phyloP scores from a whole-genome alignment of 305 asterid species.

The Salvia sclarea region DNA sequence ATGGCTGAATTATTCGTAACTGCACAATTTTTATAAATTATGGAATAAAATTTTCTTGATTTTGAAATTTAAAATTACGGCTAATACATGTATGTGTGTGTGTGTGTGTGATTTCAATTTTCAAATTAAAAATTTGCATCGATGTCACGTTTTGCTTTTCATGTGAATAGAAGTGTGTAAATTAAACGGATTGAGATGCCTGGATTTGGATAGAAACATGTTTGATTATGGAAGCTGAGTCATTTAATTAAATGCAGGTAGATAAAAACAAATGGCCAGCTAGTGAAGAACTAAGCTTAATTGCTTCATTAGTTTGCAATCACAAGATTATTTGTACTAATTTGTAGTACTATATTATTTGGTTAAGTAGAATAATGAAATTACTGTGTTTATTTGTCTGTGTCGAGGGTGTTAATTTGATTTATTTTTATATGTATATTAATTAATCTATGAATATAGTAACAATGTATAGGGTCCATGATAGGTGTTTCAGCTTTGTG shows the following conservation, averaged over 20 bases:
- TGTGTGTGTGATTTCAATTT: too few relatives aligned
- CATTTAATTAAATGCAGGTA: background rate
- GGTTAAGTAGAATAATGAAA: too few relatives aligned
- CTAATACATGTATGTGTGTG: too few relatives aligned
- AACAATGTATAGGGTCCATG: background rate
- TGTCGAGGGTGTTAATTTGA: too few relatives aligned
- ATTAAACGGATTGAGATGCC: background rate
- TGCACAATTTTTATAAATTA: background rate
- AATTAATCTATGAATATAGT: too few relatives aligned
- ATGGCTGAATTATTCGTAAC: conserved; percentile 3
- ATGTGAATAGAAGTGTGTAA: background rate
- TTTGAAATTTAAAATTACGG: background rate
- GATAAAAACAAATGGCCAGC: background rate
- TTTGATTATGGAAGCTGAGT: background rate
- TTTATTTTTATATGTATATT: too few relatives aligned
- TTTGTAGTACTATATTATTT: too few relatives aligned
- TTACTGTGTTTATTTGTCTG: too few relatives aligned
- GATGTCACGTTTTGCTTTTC: background rate
- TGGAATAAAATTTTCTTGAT: background rate
- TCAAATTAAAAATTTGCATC: background rate
- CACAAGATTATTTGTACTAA: background rate
- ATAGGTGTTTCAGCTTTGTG: too few relatives aligned
- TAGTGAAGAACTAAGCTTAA: background rate
- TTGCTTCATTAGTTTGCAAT: background rate
- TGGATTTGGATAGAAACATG: background rate